Evolutionary conservation across 2,329 filamentous ascomycete genomes (phyloP).

Genomic region (Pezizomycotina sp.): DNA sequence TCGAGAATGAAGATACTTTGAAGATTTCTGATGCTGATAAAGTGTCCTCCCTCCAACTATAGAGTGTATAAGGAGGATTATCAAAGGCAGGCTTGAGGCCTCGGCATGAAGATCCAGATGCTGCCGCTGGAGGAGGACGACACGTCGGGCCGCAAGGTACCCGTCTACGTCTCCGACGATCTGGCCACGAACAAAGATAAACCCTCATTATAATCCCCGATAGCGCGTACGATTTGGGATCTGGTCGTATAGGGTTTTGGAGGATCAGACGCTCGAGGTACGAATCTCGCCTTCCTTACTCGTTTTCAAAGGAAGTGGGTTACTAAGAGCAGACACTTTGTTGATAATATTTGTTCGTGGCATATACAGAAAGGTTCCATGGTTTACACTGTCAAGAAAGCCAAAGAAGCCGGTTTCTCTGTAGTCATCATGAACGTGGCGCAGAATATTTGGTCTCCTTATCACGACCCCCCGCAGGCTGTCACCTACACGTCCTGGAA

Average conservation of each 20-base stretch:
- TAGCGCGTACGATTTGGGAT: slow-evolving; percentile 14
- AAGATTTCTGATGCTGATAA: too few species aligned
- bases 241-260: slow-evolving; percentile 16
- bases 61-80: slow-evolving; percentile 30
- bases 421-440: slow-evolving; percentile 22
- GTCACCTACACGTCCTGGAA: slow-evolving; percentile 22
- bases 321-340: neutral
- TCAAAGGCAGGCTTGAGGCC: slow-evolving; percentile 44
- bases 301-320: too few species aligned
- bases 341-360: slow-evolving; percentile 1
- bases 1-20: too few species aligned
- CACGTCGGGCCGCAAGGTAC: slow-evolving; percentile 5
- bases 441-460: slow-evolving; percentile 20
- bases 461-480: slow-evolving; percentile 16
- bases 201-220: slow-evolving; percentile 16
- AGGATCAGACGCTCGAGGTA: slow-evolving; percentile 9
- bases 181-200: slow-evolving; percentile 15
- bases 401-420: slow-evolving; percentile 18
- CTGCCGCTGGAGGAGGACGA: slow-evolving; percentile 42
- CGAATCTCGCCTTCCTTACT: neutral
- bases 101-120: slow-evolving; percentile 43
- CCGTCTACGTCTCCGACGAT: slow-evolving; percentile 12
- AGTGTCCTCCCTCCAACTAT: too few species aligned
- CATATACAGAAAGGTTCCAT: slow-evolving; percentile 21
- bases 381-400: slow-evolving; percentile 19